Base-by-base conservation (phyloP, 805 yeast genomes). In the Blastobotrys muscicola region DNA sequence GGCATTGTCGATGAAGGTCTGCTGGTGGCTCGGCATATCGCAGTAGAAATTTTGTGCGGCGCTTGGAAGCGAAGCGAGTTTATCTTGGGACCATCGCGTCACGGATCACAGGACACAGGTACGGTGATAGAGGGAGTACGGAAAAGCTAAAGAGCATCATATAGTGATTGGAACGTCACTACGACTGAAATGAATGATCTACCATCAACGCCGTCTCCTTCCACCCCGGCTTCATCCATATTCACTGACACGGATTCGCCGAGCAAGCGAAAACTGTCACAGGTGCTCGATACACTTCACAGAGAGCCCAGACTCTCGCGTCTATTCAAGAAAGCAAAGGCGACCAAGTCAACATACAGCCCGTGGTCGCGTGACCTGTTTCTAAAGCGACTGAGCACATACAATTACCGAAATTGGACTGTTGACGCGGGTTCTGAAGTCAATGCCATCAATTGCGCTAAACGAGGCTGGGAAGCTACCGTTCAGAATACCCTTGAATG, bases 1-100 rank as follows among this genome's bases (percentile, higher is more conserved):
- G 16, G 98, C 95, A 51, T 79, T 74, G 57, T 86, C 84, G 45
- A 90, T 71, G 59, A 90, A 86, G 56, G 74, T 70, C 47, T 75
- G 68, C 60, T 81, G 81, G 60, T 75, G 76, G 12, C 66, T 47
- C 52, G 65, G 60, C 74, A 70, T 70, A 15, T 20, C 16, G 9
- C 14, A 36, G 31, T 9, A 11, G 26, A 9, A 13, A 14, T 12
- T 36, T 20, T 20, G 26, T 20, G 26, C 26, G 26, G 26, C 26
- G 26, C 6, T 20, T 6, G 6, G 26, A 20, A 4, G 6, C 6
- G 26, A 4, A 6, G 26, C 26, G 26, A 20, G 6, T 20, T 20
- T 20, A 20, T 20, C 26, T 20, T 20, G 26, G 26, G 26, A 20
- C 26, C 26, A 4, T 20, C 26, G 26, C 6, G 26, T 20, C 26